Base-by-base conservation (phyloP, 139 green algal genomes). In the Pedinophyceae sp. region DNA sequence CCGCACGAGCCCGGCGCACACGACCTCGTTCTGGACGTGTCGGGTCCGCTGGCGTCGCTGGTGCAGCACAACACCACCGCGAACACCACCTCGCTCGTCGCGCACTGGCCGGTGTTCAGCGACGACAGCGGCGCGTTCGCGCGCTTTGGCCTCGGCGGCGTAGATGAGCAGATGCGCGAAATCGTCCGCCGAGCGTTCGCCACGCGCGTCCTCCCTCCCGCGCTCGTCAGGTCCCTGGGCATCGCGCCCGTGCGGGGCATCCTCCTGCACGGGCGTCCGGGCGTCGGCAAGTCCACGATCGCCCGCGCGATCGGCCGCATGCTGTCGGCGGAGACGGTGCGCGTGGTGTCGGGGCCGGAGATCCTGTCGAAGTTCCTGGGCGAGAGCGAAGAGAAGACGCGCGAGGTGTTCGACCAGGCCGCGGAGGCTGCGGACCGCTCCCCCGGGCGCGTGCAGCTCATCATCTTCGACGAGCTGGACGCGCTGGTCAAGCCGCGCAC, bases 341-440 rank as follows among this genome's bases (percentile, higher is more conserved):
- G 60, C n/a, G 59, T 69, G 13, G 51, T 69, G 2, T 64, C 64
- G 40, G 66, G 66, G 2, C 61, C 66, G 23, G 66, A 73, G 57
- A 64, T 73, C 29, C 48, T 73, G n/a, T 28, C 57, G 34, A 58
- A 50, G 54, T 73, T 60, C 28, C 50, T 73, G 25, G 66, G 66
- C 4, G 46, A 68, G 51, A 55, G 46, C 30, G 66, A 66, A 48
- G 49, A 58, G 24, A 61, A 63, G 24, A 56, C 68, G 27, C 54
- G 66, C 27, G 55, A 57, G 13, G 34, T 73, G 27, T 73, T 73
- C 46, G 57, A 49, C 10, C n/a, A n/a, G n/a, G 52, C 53, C 24
- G 66, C 66, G 13, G 61, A 73, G 51, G 30, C 27, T 46, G 30
- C 4, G 24, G 23, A 54, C 17, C 23, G 48, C 19, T 22, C 20